Percentiles rank a stretch among this genome's conserved stretches.
Evolutionary conservation across 176 grass and related monocot species (phyloP).

Genomic region (Saccharum officinarum): DNA sequence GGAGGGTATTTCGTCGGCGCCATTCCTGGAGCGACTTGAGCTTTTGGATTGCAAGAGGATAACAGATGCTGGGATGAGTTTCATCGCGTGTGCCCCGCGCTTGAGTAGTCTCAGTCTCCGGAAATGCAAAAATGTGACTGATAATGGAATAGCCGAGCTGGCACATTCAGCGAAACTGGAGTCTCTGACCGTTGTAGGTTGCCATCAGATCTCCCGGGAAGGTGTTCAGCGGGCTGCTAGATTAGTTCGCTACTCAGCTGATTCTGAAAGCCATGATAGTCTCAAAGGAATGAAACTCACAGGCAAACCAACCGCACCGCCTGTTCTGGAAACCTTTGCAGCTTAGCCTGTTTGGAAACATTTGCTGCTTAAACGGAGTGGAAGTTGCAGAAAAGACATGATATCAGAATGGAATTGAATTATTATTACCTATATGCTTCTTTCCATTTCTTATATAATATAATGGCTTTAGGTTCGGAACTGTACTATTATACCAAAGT

Average conservation of each 20-base stretch:
- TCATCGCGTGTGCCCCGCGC: neutral
- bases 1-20: constrained; percentile 34
- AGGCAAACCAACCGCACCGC: neutral
- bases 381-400: neutral
- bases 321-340: neutral
- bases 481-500: neutral
- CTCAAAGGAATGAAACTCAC: neutral
- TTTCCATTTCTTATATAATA: neutral
- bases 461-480: neutral
- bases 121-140: constrained; percentile 48
- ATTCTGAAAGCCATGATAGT: neutral
- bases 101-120: constrained; percentile 50
- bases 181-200: constrained; percentile 44
- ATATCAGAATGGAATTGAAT: neutral
- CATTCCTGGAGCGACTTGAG: constrained; percentile 53
- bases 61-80: constrained; percentile 44
- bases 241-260: constrained; percentile 28
- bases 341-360: neutral
- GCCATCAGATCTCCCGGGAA: constrained; percentile 38
- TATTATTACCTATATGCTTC: neutral
- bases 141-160: constrained; percentile 37
- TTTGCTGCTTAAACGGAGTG: neutral
- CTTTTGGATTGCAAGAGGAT: constrained; percentile 42
- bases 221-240: constrained; percentile 49
- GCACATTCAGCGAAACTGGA: constrained; percentile 35